Percentiles rank a stretch among this genome's conserved stretches.
These are phyloP conservation scores for Didymosphaeria variabile DNA, from an alignment of 2,329 filamentous ascomycete species.

Conservation along the genomic window DNA sequence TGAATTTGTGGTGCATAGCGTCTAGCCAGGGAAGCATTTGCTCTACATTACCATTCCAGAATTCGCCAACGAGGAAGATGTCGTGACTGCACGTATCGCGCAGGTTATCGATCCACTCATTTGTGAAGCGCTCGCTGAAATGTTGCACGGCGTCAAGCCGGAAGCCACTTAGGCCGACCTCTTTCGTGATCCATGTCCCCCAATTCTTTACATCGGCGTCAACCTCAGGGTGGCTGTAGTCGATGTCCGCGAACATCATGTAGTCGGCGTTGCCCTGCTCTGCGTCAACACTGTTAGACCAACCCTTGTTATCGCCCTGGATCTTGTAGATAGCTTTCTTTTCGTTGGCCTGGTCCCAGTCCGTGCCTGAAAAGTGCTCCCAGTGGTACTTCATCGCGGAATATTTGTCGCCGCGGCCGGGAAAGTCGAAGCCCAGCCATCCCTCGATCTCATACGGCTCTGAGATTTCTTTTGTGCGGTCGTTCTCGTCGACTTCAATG, in stretches of 20 bases:
- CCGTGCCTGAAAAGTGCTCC: slow-evolving; percentile 73
- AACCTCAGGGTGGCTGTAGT: slow-evolving; percentile 68
- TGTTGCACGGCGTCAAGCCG: slow-evolving; percentile 78
- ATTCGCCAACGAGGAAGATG: slow-evolving; percentile 75
- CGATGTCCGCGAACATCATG: slow-evolving; percentile 77
- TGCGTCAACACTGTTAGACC: slow-evolving; percentile 69
- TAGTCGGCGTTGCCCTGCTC: slow-evolving; percentile 74
- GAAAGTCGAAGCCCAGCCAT: slow-evolving; percentile 74
- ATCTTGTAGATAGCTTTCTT: slow-evolving; percentile 73
- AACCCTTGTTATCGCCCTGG: slow-evolving; percentile 69
- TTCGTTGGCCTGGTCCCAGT: slow-evolving; percentile 67
- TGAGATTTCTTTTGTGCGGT: slow-evolving; percentile 65
- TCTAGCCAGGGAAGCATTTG: slow-evolving; percentile 67
- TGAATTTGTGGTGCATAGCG: slow-evolving; percentile 63
- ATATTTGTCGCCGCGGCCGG: slow-evolving; percentile 67
- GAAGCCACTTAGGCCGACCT: slow-evolving; percentile 71
- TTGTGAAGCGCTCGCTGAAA: slow-evolving; percentile 72
- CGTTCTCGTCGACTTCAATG: slow-evolving; percentile 68
- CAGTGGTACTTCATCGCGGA: slow-evolving; percentile 71
- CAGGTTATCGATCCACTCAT: slow-evolving; percentile 68
- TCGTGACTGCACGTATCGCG: slow-evolving; percentile 57
- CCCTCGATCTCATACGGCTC: slow-evolving; percentile 70
- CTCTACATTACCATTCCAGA: slow-evolving; percentile 68
- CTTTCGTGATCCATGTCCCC: slow-evolving; percentile 72
- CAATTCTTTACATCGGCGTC: slow-evolving; percentile 69